These are phyloP conservation scores for Nemophila menziesii DNA, from an alignment of 257 asterid species.

Conservation along the genomic window DNA sequence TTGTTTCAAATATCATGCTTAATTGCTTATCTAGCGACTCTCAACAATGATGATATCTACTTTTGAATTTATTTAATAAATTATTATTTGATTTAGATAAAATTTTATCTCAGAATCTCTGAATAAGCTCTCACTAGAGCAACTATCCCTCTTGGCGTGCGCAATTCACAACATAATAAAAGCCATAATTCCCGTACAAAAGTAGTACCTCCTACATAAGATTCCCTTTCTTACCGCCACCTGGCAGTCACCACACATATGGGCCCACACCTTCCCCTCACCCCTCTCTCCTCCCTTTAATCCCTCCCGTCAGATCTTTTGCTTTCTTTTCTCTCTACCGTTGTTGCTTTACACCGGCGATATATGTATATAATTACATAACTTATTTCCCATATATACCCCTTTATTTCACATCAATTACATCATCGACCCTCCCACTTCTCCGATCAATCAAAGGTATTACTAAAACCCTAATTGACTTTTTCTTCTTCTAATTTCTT, in stretches of 20 bases:
- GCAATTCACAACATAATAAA: too few species aligned
- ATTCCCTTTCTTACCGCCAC: slow-evolving; percentile 17
- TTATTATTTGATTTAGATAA: too few species aligned
- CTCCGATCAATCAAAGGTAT: slow-evolving; percentile 19
- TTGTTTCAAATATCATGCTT: too few species aligned
- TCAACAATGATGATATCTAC: too few species aligned
- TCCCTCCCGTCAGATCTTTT: neutral
- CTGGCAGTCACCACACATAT: slow-evolving; percentile 10
- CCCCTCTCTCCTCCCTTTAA: neutral
- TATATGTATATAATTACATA: neutral
- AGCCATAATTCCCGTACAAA: too few species aligned
- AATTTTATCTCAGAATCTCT: too few species aligned
- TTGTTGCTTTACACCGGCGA: slow-evolving; percentile 48
- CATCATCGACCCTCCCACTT: neutral
- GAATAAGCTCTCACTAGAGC: too few species aligned
- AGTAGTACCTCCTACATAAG: too few species aligned
- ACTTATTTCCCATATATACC: neutral
- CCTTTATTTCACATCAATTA: neutral
- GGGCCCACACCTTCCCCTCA: slow-evolving; percentile 5
- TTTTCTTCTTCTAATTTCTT: slow-evolving; percentile 5
- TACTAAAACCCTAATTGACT: neutral
- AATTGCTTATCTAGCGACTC: too few species aligned
- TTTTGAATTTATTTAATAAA: too few species aligned
- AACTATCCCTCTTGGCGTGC: too few species aligned
- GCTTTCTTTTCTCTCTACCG: slow-evolving; percentile 18